Percentiles rank a stretch among this genome's conserved stretches.
phyloP scores from a whole-genome alignment of 2,329 filamentous ascomycete genomes.

The Xylaria arbuscula region DNA sequence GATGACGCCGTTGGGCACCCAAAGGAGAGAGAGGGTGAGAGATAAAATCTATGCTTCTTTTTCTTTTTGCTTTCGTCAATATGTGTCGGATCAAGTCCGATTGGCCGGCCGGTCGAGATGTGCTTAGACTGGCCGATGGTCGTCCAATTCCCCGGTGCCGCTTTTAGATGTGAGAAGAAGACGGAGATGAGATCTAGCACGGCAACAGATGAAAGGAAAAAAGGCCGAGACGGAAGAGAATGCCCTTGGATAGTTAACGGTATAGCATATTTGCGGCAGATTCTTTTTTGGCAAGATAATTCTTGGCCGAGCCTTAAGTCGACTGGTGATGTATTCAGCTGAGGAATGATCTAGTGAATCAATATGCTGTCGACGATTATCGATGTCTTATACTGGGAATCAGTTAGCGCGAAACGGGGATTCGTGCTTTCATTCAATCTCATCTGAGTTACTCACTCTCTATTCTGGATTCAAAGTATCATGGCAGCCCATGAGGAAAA shows the following conservation, averaged over 20 bases:
- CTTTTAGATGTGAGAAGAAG: not conserved
- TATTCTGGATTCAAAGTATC: not conserved
- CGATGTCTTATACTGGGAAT: not conserved
- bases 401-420: conserved; percentile 2
- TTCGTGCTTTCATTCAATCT: conserved; percentile 15
- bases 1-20: not conserved
- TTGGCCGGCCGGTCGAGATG: not conserved
- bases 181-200: not conserved
- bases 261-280: conserved; percentile 9
- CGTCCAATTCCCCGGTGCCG: not conserved
- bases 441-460: not conserved
- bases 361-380: not conserved
- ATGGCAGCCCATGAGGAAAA: conserved; percentile 6
- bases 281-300: not conserved
- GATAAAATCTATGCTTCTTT: not conserved
- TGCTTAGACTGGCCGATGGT: not conserved
- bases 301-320: not conserved
- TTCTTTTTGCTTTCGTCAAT: not conserved
- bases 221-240: conserved; percentile 2
- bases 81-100: not conserved
- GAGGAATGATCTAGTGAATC: not conserved
- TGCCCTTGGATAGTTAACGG: not conserved
- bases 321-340: not conserved
- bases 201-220: not conserved
- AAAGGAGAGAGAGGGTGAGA: not conserved